phyloP scores from a whole-genome alignment of 2,329 filamentous ascomycete genomes.

The Ceratocystis destructans region DNA sequence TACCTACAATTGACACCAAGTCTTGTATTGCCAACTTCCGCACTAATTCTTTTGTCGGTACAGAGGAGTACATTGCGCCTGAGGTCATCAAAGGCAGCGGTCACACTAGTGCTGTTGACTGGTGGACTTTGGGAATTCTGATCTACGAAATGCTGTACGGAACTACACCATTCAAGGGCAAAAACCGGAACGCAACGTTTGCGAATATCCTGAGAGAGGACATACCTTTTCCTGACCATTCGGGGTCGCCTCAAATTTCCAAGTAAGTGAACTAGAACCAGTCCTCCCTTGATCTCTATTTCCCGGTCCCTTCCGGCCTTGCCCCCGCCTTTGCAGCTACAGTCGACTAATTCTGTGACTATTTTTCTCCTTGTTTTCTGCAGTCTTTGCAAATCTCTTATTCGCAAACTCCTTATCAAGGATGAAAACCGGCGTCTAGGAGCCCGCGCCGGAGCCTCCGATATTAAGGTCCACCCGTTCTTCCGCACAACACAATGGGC shows the following conservation, averaged over 20 bases:
- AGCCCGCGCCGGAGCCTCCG: slow-evolving; percentile 85
- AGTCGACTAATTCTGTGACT: slow-evolving; percentile 14
- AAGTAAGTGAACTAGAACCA: slow-evolving; percentile 49
- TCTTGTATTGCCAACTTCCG: slow-evolving; percentile 97
- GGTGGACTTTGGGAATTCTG: slow-evolving; percentile 96
- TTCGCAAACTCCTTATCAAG: slow-evolving; percentile 94
- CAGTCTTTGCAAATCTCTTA: slow-evolving; percentile 90
- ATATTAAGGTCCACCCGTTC: slow-evolving; percentile 93
- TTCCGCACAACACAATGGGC: slow-evolving; percentile 96
- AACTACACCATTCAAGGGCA: slow-evolving; percentile 97
- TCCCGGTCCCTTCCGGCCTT: neutral
- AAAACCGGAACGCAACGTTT: slow-evolving; percentile 96
- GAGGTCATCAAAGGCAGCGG: slow-evolving; percentile 98
- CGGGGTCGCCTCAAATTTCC: slow-evolving; percentile 69
- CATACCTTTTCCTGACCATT: slow-evolving; percentile 85
- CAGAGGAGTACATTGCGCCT: slow-evolving; percentile 96
- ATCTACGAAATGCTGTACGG: slow-evolving; percentile 99
- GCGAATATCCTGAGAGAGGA: slow-evolving; percentile 94
- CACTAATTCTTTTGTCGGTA: slow-evolving; percentile 96
- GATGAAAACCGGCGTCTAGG: slow-evolving; percentile 89
- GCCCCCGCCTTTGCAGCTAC: slow-evolving; percentile 1
- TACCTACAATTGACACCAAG: slow-evolving; percentile 96
- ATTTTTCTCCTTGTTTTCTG: neutral
- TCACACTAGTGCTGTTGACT: slow-evolving; percentile 95
- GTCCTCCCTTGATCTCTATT: too few relatives aligned